phyloP scores from a whole-genome alignment of 2,329 filamentous ascomycete genomes.

The Pestalotiopsis fici region DNA sequence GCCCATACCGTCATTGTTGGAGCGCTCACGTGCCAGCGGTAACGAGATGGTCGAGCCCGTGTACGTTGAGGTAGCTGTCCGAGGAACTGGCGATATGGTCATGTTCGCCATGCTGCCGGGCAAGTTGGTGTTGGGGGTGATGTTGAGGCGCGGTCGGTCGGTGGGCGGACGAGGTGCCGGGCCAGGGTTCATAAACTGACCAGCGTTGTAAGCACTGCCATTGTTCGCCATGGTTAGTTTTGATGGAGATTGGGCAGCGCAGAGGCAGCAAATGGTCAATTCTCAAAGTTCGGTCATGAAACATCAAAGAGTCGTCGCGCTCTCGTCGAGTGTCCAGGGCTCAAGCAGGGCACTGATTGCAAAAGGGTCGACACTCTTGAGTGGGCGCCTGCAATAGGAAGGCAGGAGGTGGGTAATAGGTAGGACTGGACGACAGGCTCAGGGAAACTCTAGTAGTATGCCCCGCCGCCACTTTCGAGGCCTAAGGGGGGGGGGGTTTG shows the following conservation, averaged over 20 bases:
- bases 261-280: not conserved
- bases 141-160: conserved; percentile 78
- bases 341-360: not conserved
- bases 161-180: conserved; percentile 88
- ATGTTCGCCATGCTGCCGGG: conserved; percentile 80
- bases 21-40: conserved; percentile 64
- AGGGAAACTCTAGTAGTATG: not conserved
- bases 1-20: conserved; percentile 63
- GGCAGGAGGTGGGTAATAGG: not conserved
- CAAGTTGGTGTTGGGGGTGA: conserved; percentile 75
- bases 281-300: conserved; percentile 5
- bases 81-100: conserved; percentile 71
- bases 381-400: conserved; percentile 9
- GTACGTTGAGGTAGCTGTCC: conserved; percentile 66
- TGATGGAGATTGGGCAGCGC: not conserved
- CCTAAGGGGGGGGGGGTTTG: not conserved
- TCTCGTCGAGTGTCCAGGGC: conserved; percentile 5
- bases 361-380: conserved; percentile 1
- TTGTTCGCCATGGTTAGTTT: conserved; percentile 26
- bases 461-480: conserved; percentile 10
- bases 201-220: conserved; percentile 57
- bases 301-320: not conserved
- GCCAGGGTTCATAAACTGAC: conserved; percentile 93
- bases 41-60: conserved; percentile 73
- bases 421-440: not conserved